phyloP scores from a whole-genome alignment of 1,284 basidiomycete species.

The Gymnopus androsaceus region DNA sequence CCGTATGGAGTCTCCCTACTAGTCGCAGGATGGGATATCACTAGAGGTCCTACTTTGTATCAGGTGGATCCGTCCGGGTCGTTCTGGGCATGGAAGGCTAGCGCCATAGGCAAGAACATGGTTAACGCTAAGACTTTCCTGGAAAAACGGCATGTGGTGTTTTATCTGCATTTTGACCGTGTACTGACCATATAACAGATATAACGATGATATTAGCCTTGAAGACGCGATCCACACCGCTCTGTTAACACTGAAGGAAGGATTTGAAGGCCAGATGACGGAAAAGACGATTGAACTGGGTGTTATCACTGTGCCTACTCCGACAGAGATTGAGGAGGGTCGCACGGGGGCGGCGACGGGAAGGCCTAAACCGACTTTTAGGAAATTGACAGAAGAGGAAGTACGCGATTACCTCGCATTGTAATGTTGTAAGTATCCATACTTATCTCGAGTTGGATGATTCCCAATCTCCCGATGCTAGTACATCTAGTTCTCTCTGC shows the following conservation, averaged over 20 bases:
- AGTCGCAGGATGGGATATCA: slow-evolving; percentile 94
- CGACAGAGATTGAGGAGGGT: slow-evolving; percentile 73
- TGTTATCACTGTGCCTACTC: slow-evolving; percentile 85
- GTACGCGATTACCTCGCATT: slow-evolving; percentile 90
- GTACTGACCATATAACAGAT: slow-evolving; percentile 55
- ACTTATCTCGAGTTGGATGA: not conserved
- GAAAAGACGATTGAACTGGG: slow-evolving; percentile 99
- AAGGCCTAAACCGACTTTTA: slow-evolving; percentile 83
- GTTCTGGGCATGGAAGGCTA: slow-evolving; percentile 99
- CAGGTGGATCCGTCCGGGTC: slow-evolving; percentile 99
- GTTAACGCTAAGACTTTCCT: slow-evolving; percentile 99
- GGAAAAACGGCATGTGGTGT: slow-evolving; percentile 82
- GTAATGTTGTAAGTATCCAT: slow-evolving; percentile 40
- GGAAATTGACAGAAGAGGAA: slow-evolving; percentile 93
- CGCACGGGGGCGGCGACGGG: slow-evolving; percentile 75
- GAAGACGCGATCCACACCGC: slow-evolving; percentile 99
- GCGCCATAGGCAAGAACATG: slow-evolving; percentile 99
- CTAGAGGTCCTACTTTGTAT: slow-evolving; percentile 91
- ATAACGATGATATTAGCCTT: slow-evolving; percentile 98
- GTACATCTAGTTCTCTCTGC: not conserved
- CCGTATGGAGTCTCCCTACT: slow-evolving; percentile 97
- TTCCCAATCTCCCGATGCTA: not conserved
- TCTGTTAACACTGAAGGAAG: slow-evolving; percentile 97
- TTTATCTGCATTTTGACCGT: not conserved
- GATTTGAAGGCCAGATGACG: slow-evolving; percentile 99